Evolutionary conservation across 2,329 filamentous ascomycete genomes (phyloP), one percentile per base, ranked within the genome.

Genomic region (Sporothrix sp.): DNA sequence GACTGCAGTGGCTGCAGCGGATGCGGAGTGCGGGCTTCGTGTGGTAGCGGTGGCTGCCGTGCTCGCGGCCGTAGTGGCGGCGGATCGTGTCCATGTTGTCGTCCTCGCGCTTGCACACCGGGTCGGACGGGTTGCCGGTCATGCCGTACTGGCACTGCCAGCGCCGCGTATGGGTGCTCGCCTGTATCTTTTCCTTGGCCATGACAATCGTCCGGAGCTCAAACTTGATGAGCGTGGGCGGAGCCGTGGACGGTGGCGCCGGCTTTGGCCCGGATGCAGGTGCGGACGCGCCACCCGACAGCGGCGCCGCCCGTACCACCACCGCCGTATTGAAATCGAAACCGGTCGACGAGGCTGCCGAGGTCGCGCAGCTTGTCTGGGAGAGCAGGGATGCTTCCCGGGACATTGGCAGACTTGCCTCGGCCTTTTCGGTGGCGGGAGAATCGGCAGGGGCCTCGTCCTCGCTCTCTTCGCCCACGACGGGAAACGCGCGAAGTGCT

Each of bases 61-160:
- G 56, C 40, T 58, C 56, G n/a, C 56, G 54, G 3, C 56, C 54
- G 25, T 58, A 56, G 48, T 58, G 56, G 7, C 56, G 54, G 14
- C 56, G 56, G 39, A 58, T 55, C 11, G 56, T 55, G 11, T 55
- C 55, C 47, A 58, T 45, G 42, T 46, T 52, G 23, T 56, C 51
- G 23, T 55, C 54, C 35, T 56, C 56, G 27, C 56, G 54, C n/a
- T 37, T 50, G 38, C 56, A 58, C 7, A 55, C 45, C 5, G 36
- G 48, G 14, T 36, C 28, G 7, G 33, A 44, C 0, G 54, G 48
- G 32, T n/a, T 18, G 23, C 44, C 51, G 7, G 48, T 42, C 20
- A 35, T 40, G 4, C 56, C 53, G 30, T 54, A 58, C 32, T 50
- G 44, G 35, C 56, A 58, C 20, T 53, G 45, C 56, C 56, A 58